These are phyloP conservation scores for Fusarium sp. DNA, from an alignment of 2,329 filamentous ascomycete species.

Conservation along the genomic window DNA sequence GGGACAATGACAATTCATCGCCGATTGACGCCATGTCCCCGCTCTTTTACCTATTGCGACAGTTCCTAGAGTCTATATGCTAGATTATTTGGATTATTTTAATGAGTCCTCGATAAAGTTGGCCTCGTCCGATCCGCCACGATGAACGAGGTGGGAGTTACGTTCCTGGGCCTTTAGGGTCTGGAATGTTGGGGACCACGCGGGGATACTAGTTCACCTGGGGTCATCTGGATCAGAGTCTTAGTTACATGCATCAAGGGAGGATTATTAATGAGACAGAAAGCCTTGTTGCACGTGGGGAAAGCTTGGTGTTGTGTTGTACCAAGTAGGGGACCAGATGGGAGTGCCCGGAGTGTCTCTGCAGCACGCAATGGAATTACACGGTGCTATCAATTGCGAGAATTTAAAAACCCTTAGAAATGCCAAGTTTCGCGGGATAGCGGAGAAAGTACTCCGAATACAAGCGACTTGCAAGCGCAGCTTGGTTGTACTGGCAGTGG, in stretches of 20 bases:
- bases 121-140: not conserved
- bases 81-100: not conserved
- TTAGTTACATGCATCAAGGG: not conserved
- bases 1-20: not conserved
- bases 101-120: not conserved
- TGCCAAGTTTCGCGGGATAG: rapidly evolving
- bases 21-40: not conserved
- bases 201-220: not conserved
- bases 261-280: not conserved
- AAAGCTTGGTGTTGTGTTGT: not conserved
- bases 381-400: rapidly evolving
- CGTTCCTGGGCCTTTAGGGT: not conserved
- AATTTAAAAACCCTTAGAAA: rapidly evolving
- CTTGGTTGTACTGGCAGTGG: not conserved
- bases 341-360: not conserved
- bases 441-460: not conserved
- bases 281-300: not conserved
- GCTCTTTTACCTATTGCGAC: not conserved
- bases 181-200: not conserved
- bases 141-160: not conserved
- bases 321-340: not conserved
- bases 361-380: not conserved
- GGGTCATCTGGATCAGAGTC: not conserved
- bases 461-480: not conserved
- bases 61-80: not conserved